These are phyloP conservation scores for Moniliella sp. DNA, from an alignment of 1,284 basidiomycete species.

Conservation along the genomic window DNA sequence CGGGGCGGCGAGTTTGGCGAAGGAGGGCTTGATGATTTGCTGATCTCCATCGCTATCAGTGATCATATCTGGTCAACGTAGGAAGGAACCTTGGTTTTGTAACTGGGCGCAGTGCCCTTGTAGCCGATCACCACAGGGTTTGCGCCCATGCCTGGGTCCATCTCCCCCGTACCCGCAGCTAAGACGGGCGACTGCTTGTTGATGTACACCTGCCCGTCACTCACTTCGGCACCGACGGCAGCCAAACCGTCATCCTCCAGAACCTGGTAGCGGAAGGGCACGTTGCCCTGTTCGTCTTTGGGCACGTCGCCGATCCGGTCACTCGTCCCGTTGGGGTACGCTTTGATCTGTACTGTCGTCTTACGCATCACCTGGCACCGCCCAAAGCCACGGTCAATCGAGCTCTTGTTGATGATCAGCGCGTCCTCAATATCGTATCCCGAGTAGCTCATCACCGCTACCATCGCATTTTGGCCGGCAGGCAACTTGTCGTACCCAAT, in stretches of 20 bases:
- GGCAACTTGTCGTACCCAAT: conserved; percentile 89
- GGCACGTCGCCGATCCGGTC: conserved; percentile 87
- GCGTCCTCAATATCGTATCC: conserved; percentile 99
- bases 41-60: conserved; percentile 76
- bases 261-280: conserved; percentile 54
- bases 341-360: conserved; percentile 73
- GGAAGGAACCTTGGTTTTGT: conserved; percentile 46
- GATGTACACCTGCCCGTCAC: conserved; percentile 79
- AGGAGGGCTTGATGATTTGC: conserved; percentile 92
- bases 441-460: conserved; percentile 96
- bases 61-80: conserved; percentile 95
- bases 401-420: conserved; percentile 64
- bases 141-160: conserved; percentile 18
- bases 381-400: conserved; percentile 82
- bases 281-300: conserved; percentile 51
- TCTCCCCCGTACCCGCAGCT: conserved; percentile 49
- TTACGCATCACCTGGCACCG: conserved; percentile 92
- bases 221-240: conserved; percentile 77
- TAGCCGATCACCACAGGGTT: conserved; percentile 1
- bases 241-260: conserved; percentile 78
- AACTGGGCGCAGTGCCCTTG: conserved; percentile 4
- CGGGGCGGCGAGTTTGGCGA: conserved; percentile 82
- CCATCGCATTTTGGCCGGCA: conserved; percentile 91
- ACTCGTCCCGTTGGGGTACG: conserved; percentile 91
- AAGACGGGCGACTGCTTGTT: conserved; percentile 89